These are phyloP conservation scores for Furcasterigmium sp. DNA, from an alignment of 2,329 filamentous ascomycete species.

Conservation along the genomic window DNA sequence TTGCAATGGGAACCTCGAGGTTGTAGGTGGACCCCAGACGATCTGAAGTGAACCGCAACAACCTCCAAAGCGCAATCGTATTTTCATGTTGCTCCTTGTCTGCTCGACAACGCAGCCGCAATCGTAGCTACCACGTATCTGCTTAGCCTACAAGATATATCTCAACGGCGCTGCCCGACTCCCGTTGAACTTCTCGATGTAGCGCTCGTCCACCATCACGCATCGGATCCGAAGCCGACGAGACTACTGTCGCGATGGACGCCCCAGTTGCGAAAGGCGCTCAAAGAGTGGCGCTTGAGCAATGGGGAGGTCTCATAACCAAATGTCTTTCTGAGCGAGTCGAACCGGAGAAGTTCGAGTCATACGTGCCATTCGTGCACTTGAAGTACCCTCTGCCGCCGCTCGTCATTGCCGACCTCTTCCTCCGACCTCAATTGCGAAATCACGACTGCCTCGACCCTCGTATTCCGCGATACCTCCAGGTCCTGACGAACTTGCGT, in stretches of 20 bases:
- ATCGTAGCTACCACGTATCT: too few species aligned
- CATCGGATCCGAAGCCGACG: not conserved
- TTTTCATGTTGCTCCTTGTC: too few species aligned
- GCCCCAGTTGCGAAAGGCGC: slow-evolving; percentile 10
- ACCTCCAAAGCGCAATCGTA: too few species aligned
- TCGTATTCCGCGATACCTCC: slow-evolving; percentile 53
- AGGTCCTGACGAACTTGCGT: slow-evolving; percentile 45
- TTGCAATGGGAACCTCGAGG: too few species aligned
- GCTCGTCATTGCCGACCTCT: slow-evolving; percentile 48
- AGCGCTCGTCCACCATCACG: not conserved
- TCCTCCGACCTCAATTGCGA: slow-evolving; percentile 47
- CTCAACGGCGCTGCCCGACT: too few species aligned
- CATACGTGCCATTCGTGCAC: slow-evolving; percentile 43
- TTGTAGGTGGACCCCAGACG: too few species aligned
- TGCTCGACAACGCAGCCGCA: too few species aligned
- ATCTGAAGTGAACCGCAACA: too few species aligned
- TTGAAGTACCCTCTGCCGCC: slow-evolving; percentile 47
- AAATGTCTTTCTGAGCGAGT: slow-evolving; percentile 47
- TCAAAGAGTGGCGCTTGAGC: slow-evolving; percentile 19
- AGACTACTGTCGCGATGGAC: slow-evolving; percentile 7
- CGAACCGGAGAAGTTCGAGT: slow-evolving; percentile 46
- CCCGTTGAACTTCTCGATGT: not conserved
- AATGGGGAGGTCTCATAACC: slow-evolving; percentile 48
- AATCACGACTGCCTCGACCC: slow-evolving; percentile 51
- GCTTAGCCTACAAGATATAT: too few species aligned